Percentiles rank a stretch among this genome's conserved stretches.
Evolutionary conservation across 306 rosid species (phyloP).

Genomic region (Dryas octopetala): DNA sequence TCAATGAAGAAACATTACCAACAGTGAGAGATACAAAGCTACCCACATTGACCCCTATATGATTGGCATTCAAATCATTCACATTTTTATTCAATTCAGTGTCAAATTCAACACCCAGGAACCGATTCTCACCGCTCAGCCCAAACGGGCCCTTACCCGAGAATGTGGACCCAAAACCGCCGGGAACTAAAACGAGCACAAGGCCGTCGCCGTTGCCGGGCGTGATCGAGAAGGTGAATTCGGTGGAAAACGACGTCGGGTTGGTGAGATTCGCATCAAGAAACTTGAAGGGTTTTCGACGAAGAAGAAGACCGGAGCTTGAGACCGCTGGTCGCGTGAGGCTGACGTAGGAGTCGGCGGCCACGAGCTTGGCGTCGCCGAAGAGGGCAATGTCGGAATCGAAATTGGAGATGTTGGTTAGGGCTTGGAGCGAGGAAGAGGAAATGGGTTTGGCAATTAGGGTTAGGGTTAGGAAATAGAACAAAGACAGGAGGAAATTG

Average conservation of each 20-base stretch:
- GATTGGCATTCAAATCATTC: conserved; percentile 39
- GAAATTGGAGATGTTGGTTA: conserved; percentile 30
- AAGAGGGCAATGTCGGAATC: conserved; percentile 46
- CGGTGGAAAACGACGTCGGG: conserved; percentile 41
- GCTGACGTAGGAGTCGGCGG: conserved; percentile 32
- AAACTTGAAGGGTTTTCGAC: conserved; percentile 31
- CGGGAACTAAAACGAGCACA: conserved; percentile 34
- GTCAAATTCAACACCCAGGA: conserved; percentile 47
- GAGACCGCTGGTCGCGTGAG: conserved; percentile 40
- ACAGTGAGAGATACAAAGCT: conserved; percentile 30
- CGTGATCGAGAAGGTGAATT: conserved; percentile 52
- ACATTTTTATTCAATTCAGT: conserved; percentile 37
- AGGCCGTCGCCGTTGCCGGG: conserved; percentile 44
- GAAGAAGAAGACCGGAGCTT: conserved; percentile 56
- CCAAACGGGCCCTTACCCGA: conserved; percentile 36
- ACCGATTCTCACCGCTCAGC: conserved; percentile 19
- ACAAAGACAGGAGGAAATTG: conserved; percentile 20
- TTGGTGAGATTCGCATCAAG: conserved; percentile 2
- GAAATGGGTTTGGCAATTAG: conserved; percentile 32
- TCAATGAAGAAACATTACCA: conserved; percentile 27
- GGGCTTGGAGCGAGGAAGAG: conserved; percentile 23
- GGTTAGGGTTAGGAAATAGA: conserved; percentile 28
- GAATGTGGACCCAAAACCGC: conserved; percentile 22
- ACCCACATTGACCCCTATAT: conserved; percentile 43
- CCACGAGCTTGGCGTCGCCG: conserved; percentile 51